Base-by-base conservation (phyloP, 2,329 filamentous ascomycete genomes). In the Colletotrichum sp. region DNA sequence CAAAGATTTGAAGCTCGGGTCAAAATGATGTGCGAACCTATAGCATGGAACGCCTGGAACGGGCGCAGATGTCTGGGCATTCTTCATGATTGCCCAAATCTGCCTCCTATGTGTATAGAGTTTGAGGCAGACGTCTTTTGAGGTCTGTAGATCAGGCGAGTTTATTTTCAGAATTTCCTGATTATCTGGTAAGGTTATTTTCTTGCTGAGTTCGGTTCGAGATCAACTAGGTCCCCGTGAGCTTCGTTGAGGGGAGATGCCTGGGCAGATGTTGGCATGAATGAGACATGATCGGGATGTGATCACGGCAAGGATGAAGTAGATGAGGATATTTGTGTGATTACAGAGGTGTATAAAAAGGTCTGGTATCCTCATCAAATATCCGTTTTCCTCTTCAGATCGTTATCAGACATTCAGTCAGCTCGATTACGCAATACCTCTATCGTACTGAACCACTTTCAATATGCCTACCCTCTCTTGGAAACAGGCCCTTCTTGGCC, bases 401-500 rank as follows among this genome's bases (percentile, higher is more conserved):
- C 30, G 21, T 8, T 8, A 18, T 28, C 38, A 52, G 18, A 9
- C 24, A 30, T 9, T 26, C 6, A 67, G 24, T 32, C 64, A 55
- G n/a, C 15, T 24, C 18, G 3, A 65, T 12, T 8, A n/a, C 21
- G 8, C n/a, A 21, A 38, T 6, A 9, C 2, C 12, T 8, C 5
- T 21, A 15, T 28, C 16, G 15, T 5, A 38, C 21, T 15, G 4
- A 58, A 3, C 10, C 13, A n/a, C 8, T 6, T 8, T 3, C 16
- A 74, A 18, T 1, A 75, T 75, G 73, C 36, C 26, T 16, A 48
- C 24, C 8, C 16, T 57, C 8, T n/a, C 38, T 9, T 72, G 69
- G 69, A 67, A 28, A 18, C 36, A 63, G 13, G 63, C 73, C n/a
- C 24, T 72, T 2, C 10, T 72, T 32, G 69, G 63, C n/a, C 12